Percentiles rank a stretch among this genome's conserved stretches.
Conservation (phyloP, 768 basidiomycete species). For the Gyrodon lividus region DNA sequence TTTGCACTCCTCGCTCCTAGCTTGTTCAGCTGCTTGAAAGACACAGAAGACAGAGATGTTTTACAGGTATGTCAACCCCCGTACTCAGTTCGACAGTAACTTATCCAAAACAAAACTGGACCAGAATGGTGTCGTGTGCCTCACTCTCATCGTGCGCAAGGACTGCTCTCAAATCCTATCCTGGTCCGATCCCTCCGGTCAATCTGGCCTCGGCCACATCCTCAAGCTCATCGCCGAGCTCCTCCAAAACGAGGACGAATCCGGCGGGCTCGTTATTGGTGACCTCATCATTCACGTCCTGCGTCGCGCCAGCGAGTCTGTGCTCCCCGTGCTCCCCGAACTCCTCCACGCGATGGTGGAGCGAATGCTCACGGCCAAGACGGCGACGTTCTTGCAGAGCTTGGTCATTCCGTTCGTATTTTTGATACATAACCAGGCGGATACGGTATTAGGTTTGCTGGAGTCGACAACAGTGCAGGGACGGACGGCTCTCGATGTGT, state of each 20-base stretch:
- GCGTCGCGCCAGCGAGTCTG: conserved; percentile 73
- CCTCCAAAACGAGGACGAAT: conserved; percentile 80
- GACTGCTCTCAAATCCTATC: conserved; percentile 77
- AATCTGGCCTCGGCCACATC: conserved; percentile 73
- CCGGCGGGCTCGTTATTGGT: conserved; percentile 89
- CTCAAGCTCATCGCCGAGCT: conserved; percentile 76
- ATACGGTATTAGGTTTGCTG: conserved; percentile 74
- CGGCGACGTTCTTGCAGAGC: conserved; percentile 91
- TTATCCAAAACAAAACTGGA: background rate
- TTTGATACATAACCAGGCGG: conserved; percentile 83
- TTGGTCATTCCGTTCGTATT: conserved; percentile 93
- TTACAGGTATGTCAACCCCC: conserved; percentile 52
- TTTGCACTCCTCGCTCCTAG: conserved; percentile 72
- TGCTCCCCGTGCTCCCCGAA: conserved; percentile 84
- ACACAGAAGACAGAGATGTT: conserved; percentile 84
- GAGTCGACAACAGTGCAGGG: conserved; percentile 63
- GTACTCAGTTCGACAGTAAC: background rate
- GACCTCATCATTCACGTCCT: conserved; percentile 94
- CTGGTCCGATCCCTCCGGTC: conserved; percentile 68
- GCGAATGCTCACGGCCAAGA: conserved; percentile 82
- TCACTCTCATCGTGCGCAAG: conserved; percentile 85
- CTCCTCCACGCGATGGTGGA: conserved; percentile 80
- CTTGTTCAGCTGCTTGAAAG: conserved; percentile 66
- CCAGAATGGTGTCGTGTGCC: conserved; percentile 78
- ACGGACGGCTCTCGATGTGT: conserved; percentile 73